Base-by-base conservation (phyloP, 2,329 filamentous ascomycete genomes). In the Fusarium sp. region DNA sequence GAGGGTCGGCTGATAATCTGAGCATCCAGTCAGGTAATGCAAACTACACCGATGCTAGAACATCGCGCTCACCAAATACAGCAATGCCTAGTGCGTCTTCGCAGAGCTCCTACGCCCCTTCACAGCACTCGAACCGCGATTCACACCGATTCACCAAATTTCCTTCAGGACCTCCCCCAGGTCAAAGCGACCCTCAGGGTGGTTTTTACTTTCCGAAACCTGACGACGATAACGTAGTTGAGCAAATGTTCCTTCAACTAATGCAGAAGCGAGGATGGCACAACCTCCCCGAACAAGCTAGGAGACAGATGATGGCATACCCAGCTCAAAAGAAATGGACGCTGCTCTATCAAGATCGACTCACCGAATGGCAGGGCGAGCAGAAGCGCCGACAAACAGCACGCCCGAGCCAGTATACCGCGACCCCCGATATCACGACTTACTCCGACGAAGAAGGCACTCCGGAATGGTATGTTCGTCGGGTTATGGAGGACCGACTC, bases 221-320 rank as follows among this genome's bases (percentile, higher is more conserved):
- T 17, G 86, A 89, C 53, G 92, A 96, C 77, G 93, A 96, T 75
- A 87, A 89, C 61, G 82, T 97, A 15, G 92, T 97, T 45, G 93
- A 98, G 77, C 90, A 94, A 75, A 92, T 97, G 83, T 98, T 98
- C 75, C 84, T 94, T 74, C 90, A 93, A 52, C 83, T 99, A 69
- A 98, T 99, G 96, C 92, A 97, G 75, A 97, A 97, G 81, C 89
- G 96, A 81, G 96, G 95, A 69, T 98, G 94, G 93, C 96, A 97
- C 81, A 96, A 96, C 79, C 83, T 99, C 68, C 96, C 96, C 7
- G 96, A 99, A 76, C 93, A 97, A 81, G 96, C 96, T 30, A 89
- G 92, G 71, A 87, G 95, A 65, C 96, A 98, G 82, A 98, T 99
- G 95, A 88, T 96, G 80, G 94, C 94, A 37, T 98, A 99, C 77